phyloP scores from a whole-genome alignment of 768 basidiomycete species.

The Leccinum boreale region DNA sequence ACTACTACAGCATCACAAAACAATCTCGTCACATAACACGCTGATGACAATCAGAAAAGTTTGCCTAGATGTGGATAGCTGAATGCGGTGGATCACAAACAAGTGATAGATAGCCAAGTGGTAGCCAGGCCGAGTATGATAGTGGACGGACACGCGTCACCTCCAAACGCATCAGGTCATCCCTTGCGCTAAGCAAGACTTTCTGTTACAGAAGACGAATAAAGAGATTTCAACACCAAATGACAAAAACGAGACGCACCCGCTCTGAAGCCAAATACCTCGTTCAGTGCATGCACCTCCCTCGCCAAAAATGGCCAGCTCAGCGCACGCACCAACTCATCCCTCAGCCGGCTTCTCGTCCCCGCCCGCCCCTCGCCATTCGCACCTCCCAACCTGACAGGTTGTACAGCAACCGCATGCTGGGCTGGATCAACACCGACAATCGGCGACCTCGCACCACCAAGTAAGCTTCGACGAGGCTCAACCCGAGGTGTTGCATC shows the following conservation, averaged over 20 bases:
- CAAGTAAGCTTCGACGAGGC: conserved; percentile 91
- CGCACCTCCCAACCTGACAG: conserved; percentile 92
- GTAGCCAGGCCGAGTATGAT: too few species aligned
- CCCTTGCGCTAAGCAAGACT: too few species aligned
- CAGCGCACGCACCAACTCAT: conserved; percentile 63
- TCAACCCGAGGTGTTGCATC: conserved; percentile 85
- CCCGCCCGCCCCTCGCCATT: conserved; percentile 64
- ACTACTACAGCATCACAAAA: too few species aligned
- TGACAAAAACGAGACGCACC: not conserved
- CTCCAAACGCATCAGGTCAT: too few species aligned
- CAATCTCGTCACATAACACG: too few species aligned
- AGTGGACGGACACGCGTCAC: too few species aligned
- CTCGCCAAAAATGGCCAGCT: conserved; percentile 84
- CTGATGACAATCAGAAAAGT: too few species aligned
- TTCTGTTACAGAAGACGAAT: not conserved
- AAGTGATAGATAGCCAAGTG: too few species aligned
- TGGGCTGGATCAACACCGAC: conserved; percentile 91
- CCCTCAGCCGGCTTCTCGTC: conserved; percentile 47
- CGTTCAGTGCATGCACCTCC: conserved; percentile 83
- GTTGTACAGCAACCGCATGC: conserved; percentile 91
- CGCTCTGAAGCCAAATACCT: conserved; percentile 53
- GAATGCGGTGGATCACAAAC: too few species aligned
- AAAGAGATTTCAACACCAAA: not conserved
- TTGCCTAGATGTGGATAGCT: too few species aligned
- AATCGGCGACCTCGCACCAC: conserved; percentile 87